These are phyloP conservation scores for Anethum foeniculum DNA, from an alignment of 140 eudicot species.

Conservation along the genomic window DNA sequence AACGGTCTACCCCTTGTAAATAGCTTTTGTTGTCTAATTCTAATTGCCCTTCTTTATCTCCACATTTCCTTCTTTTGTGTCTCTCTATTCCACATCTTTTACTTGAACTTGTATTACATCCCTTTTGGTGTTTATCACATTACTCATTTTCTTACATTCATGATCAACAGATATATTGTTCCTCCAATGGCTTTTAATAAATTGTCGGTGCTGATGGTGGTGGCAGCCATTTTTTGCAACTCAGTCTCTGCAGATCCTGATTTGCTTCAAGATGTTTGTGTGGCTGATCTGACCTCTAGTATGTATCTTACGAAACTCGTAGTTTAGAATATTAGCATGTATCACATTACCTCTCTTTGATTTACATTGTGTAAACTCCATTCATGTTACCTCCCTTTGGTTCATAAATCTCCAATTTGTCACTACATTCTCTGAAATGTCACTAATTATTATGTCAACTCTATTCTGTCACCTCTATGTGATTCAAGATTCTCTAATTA, in stretches of 20 bases:
- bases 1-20: not conserved
- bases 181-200: not conserved
- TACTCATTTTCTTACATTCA: not conserved
- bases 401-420: not conserved
- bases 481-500: not conserved
- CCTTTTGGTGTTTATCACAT: not conserved
- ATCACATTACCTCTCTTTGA: not conserved
- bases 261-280: constrained; percentile 14
- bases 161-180: not conserved
- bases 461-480: not conserved
- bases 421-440: not conserved
- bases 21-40: not conserved
- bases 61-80: not conserved
- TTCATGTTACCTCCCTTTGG: not conserved
- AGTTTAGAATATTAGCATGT: not conserved
- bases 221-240: not conserved
- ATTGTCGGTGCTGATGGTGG: not conserved
- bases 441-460: not conserved
- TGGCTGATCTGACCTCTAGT: constrained; percentile 10
- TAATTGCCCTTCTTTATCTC: not conserved
- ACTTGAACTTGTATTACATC: not conserved
- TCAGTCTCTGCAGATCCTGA: constrained; percentile 9
- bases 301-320: not conserved
- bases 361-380: not conserved
- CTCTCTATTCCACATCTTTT: not conserved